A percentile compares a stretch with the other conserved stretches of the same genome.
Conservation (phyloP, 371 early-diverging fungal genomes). For the Mucor saturninus region DNA sequence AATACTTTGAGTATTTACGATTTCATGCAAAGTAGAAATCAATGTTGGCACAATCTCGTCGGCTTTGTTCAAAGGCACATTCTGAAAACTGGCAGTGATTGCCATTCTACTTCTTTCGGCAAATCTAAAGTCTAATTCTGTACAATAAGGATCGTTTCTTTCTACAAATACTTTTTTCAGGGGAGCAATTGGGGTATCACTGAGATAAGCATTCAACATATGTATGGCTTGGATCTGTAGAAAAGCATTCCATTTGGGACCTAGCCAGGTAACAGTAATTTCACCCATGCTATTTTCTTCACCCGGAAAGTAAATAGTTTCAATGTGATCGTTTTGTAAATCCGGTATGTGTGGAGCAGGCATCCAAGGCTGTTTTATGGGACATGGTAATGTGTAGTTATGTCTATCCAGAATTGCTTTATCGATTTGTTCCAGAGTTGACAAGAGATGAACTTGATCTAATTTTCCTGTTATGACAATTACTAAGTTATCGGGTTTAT, state of each 20-base stretch:
- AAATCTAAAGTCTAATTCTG: constrained; percentile 26
- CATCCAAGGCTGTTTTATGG: constrained; percentile 37
- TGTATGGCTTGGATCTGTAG: constrained; percentile 41
- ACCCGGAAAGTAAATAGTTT: constrained; percentile 55
- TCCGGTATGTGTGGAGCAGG: constrained; percentile 46
- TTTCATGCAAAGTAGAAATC: constrained; percentile 38
- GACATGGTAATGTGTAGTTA: constrained; percentile 31
- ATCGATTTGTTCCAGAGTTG: constrained; percentile 49
- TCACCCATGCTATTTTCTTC: constrained; percentile 50
- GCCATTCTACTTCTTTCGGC: constrained; percentile 28
- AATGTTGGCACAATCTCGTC: constrained; percentile 45
- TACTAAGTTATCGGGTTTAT: constrained; percentile 61
- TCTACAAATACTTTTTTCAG: constrained; percentile 59
- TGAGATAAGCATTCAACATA: constrained; percentile 48
- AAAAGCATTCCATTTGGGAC: constrained; percentile 50
- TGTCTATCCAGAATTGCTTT: constrained; percentile 43
- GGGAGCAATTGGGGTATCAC: constrained; percentile 60
- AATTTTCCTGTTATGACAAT: constrained; percentile 56
- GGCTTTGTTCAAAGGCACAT: constrained; percentile 54
- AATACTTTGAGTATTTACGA: constrained; percentile 42
- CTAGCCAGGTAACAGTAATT: constrained; percentile 54
- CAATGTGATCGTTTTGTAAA: constrained; percentile 36
- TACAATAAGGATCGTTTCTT: constrained; percentile 55
- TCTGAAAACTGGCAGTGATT: constrained; percentile 43
- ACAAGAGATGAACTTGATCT: constrained; percentile 43